Conservation (phyloP, 1,284 basidiomycete species). For the Heterobasidion annosum region DNA sequence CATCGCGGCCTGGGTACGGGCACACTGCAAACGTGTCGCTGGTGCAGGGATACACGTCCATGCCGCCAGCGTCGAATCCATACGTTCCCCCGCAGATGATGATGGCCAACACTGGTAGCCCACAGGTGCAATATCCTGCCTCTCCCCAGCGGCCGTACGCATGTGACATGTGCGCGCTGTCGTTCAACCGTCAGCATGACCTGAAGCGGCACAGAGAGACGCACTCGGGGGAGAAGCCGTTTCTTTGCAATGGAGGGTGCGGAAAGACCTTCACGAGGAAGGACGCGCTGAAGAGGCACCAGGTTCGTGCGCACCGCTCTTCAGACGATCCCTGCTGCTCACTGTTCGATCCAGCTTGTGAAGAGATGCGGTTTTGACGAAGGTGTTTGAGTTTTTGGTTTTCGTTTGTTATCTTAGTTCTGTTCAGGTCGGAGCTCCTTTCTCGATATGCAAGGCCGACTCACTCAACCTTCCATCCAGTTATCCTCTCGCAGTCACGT, state of each 20-base stretch:
- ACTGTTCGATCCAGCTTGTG: conserved; percentile 43
- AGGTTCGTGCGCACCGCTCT: conserved; percentile 33
- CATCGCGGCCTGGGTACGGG: conserved; percentile 16
- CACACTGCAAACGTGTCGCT: conserved; percentile 18
- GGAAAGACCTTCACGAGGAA: conserved; percentile 79
- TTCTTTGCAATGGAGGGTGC: conserved; percentile 69
- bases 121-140: conserved; percentile 45
- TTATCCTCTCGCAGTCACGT: not conserved
- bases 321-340: conserved; percentile 6
- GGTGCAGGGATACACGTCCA: conserved; percentile 15
- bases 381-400: conserved; percentile 25
- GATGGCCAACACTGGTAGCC: conserved; percentile 20
- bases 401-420: not conserved
- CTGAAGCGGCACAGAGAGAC: conserved; percentile 74
- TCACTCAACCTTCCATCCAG: not conserved
- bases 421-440: not conserved
- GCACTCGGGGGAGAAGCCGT: conserved; percentile 75
- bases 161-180: conserved; percentile 72
- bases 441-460: not conserved
- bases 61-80: conserved; percentile 14
- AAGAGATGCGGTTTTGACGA: conserved; percentile 69
- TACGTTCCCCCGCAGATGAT: conserved; percentile 15
- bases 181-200: conserved; percentile 77
- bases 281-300: conserved; percentile 74
- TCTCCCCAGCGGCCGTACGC: conserved; percentile 64